A percentile compares a stretch with the other conserved stretches of the same genome.
These are phyloP conservation scores for Naganishia friedmannii DNA, from an alignment of 768 basidiomycete genomes.

Conservation along the genomic window DNA sequence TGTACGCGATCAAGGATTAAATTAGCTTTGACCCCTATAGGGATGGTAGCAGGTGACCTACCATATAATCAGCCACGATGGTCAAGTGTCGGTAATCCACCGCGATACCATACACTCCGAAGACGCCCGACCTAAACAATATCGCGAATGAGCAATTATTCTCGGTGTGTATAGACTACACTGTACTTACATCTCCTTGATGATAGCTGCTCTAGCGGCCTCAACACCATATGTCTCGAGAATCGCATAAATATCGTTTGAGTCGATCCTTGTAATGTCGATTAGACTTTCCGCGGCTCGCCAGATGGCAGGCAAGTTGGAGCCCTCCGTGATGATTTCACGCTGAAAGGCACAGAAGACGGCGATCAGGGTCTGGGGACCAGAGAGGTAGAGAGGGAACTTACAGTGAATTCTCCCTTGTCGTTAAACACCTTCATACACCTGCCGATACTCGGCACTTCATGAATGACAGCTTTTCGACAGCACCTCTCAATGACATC, in stretches of 20 bases:
- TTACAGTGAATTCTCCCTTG: conserved; percentile 50
- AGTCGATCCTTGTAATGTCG: conserved; percentile 76
- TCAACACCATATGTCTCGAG: conserved; percentile 93
- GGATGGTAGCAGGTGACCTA: conserved; percentile 53
- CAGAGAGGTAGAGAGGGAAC: conserved; percentile 11
- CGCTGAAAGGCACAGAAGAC: conserved; percentile 25
- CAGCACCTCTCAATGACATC: conserved; percentile 88
- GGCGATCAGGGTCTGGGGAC: neutral
- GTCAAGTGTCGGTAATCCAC: conserved; percentile 91
- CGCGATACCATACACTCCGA: conserved; percentile 90
- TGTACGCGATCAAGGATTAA: conserved; percentile 47
- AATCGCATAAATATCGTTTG: conserved; percentile 92
- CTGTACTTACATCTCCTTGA: conserved; percentile 72
- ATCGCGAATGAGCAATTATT: neutral
- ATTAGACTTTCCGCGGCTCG: conserved; percentile 58
- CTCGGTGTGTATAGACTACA: neutral
- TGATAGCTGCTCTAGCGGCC: conserved; percentile 85
- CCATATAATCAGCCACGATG: conserved; percentile 99
- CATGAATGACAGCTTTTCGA: conserved; percentile 76
- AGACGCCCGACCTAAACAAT: conserved; percentile 60
- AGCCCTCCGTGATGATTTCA: conserved; percentile 85
- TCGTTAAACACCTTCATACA: conserved; percentile 57
- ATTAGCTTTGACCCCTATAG: neutral
- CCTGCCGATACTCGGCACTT: conserved; percentile 81
- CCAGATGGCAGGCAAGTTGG: conserved; percentile 89